Conservation (phyloP, 306 rosid genomes). For the Begonia fuchsioides region DNA sequence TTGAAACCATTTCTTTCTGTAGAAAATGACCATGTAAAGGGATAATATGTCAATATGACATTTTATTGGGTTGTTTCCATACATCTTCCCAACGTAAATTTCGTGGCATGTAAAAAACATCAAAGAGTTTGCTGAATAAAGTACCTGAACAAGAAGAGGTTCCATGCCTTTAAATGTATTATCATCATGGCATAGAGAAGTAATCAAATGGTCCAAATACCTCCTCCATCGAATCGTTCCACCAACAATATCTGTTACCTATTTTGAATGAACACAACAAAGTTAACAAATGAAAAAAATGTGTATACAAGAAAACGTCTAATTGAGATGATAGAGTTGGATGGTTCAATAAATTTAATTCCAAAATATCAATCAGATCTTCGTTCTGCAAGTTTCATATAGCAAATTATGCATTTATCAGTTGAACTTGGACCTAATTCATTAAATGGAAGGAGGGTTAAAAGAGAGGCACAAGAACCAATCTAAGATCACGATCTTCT, state of each 20-base stretch:
- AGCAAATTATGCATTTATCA: neutral
- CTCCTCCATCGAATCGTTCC: constrained; percentile 92
- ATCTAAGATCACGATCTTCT: constrained; percentile 66
- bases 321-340: neutral
- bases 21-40: too few relatives aligned
- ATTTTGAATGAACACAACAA: constrained; percentile 1
- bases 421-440: neutral
- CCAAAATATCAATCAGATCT: neutral
- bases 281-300: neutral
- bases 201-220: constrained; percentile 69
- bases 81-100: too few relatives aligned
- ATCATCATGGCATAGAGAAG: constrained; percentile 47
- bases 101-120: too few relatives aligned
- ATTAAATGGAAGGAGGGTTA: neutral
- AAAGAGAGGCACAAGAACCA: constrained; percentile 30
- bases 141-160: constrained; percentile 81
- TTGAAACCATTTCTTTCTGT: too few relatives aligned
- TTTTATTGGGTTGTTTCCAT: too few relatives aligned
- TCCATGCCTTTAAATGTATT: constrained; percentile 49
- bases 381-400: neutral
- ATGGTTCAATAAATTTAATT: neutral
- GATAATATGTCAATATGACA: too few relatives aligned
- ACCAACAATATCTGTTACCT: constrained; percentile 82
- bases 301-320: constrained; percentile 1
- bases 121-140: neutral